Evolutionary conservation across 208 protist genomes (phyloP).

Genomic region (Leishmania braziliensis): DNA sequence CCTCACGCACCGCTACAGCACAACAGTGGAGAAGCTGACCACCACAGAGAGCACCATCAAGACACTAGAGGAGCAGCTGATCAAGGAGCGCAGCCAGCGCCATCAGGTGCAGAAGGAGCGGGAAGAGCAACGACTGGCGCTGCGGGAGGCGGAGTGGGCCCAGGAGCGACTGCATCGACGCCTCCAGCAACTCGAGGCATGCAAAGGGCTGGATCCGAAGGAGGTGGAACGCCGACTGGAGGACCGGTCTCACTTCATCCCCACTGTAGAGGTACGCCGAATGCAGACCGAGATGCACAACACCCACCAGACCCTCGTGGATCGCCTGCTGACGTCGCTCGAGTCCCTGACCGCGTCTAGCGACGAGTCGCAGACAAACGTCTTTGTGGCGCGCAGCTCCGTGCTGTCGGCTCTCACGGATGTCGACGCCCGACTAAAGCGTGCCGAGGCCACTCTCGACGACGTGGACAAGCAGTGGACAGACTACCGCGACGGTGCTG

Average conservation of each 20-base stretch:
- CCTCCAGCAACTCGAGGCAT: slow-evolving; percentile 45
- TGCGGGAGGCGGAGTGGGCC: slow-evolving; percentile 44
- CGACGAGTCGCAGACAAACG: slow-evolving; percentile 65
- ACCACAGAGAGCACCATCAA: slow-evolving; percentile 46
- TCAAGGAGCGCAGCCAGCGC: slow-evolving; percentile 46
- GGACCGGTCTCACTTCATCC: slow-evolving; percentile 70
- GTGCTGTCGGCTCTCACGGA: slow-evolving; percentile 70
- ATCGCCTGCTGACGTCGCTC: slow-evolving; percentile 38
- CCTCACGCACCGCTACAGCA: slow-evolving; percentile 66
- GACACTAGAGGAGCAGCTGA: slow-evolving; percentile 64
- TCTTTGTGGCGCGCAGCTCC: slow-evolving; percentile 71
- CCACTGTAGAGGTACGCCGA: slow-evolving; percentile 54
- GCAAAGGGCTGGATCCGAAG: slow-evolving; percentile 50
- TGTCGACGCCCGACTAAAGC: slow-evolving; percentile 52
- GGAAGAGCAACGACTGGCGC: slow-evolving; percentile 38
- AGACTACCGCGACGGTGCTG: slow-evolving; percentile 41
- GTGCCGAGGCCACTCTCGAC: slow-evolving; percentile 53
- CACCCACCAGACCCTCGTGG: slow-evolving; percentile 38
- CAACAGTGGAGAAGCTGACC: slow-evolving; percentile 62
- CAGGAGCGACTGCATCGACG: slow-evolving; percentile 44
- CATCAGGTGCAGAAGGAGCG: slow-evolving; percentile 42
- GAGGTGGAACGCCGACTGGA: slow-evolving; percentile 66
- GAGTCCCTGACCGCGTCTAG: slow-evolving; percentile 38
- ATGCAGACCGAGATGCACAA: slow-evolving; percentile 45
- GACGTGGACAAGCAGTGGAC: slow-evolving; percentile 38